Conservation (phyloP, 345 rosid species). For the Syzygium aqueum region DNA sequence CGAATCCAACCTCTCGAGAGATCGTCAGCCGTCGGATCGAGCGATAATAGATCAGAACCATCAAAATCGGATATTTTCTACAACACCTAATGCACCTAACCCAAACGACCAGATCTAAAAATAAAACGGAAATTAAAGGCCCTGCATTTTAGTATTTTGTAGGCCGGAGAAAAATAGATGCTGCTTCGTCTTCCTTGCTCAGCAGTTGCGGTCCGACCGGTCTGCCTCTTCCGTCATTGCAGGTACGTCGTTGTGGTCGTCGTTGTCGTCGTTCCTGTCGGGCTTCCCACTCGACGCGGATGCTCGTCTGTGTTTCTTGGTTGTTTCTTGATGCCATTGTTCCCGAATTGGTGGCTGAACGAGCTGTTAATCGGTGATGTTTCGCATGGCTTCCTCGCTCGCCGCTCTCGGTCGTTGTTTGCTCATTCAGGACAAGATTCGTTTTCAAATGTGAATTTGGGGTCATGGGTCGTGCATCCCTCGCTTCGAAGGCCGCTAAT, state of each 20-base stretch:
- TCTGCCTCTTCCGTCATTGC: not conserved
- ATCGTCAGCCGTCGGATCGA: not conserved
- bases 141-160: not conserved
- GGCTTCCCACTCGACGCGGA: not conserved
- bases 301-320: not conserved
- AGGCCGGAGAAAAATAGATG: not conserved
- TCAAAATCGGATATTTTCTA: not conserved
- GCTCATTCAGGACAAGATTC: slow-evolving; percentile 9
- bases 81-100: not conserved
- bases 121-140: not conserved
- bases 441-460: not conserved
- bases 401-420: not conserved
- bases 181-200: not conserved
- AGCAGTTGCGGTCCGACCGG: not conserved
- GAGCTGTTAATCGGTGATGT: not conserved
- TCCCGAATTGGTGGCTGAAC: not conserved
- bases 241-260: not conserved
- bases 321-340: not conserved
- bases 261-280: not conserved
- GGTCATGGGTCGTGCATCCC: slow-evolving; percentile 33
- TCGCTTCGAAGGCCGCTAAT: slow-evolving; percentile 17
- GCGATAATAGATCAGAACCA: not conserved
- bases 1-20: not conserved
- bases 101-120: not conserved
- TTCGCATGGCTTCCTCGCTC: not conserved